phyloP scores from a whole-genome alignment of 345 rosid genomes.

The Mallotus nudiflorus region DNA sequence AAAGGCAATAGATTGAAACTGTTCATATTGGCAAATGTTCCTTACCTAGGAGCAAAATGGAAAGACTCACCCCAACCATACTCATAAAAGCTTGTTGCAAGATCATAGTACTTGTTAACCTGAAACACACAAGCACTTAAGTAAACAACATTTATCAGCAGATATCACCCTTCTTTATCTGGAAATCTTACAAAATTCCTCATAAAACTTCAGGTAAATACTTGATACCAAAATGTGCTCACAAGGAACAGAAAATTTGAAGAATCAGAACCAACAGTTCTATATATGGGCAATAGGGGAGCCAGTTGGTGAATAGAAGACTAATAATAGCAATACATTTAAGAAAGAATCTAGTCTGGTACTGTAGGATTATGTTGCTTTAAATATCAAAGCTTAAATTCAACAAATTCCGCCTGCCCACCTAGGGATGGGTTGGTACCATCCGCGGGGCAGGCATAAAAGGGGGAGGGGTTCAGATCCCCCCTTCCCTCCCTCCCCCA shows the following conservation, averaged over 20 bases:
- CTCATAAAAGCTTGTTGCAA: conserved; percentile 92
- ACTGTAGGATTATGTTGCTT: too few relatives aligned
- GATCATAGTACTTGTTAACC: conserved; percentile 95
- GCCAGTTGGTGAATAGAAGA: neutral
- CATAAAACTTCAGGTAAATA: neutral
- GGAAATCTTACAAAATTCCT: neutral
- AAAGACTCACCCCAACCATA: conserved; percentile 98
- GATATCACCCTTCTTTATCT: neutral
- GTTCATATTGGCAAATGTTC: neutral
- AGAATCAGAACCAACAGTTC: neutral
- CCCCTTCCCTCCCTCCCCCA: too few relatives aligned
- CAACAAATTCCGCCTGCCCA: too few relatives aligned
- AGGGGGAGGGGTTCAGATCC: too few relatives aligned
- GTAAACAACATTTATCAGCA: neutral
- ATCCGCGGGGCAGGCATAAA: too few relatives aligned
- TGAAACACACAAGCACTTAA: conserved; percentile 27
- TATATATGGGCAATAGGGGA: neutral
- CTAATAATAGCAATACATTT: too few relatives aligned
- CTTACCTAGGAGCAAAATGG: conserved; percentile 91
- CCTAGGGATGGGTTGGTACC: too few relatives aligned
- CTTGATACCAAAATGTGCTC: neutral
- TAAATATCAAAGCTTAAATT: too few relatives aligned
- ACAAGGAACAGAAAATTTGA: neutral
- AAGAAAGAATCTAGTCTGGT: too few relatives aligned
- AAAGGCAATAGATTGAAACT: neutral